A percentile compares a stretch with the other conserved stretches of the same genome.
Evolutionary conservation across 805 yeast species (phyloP).

Genomic region (Hanseniaspora lachancei): DNA sequence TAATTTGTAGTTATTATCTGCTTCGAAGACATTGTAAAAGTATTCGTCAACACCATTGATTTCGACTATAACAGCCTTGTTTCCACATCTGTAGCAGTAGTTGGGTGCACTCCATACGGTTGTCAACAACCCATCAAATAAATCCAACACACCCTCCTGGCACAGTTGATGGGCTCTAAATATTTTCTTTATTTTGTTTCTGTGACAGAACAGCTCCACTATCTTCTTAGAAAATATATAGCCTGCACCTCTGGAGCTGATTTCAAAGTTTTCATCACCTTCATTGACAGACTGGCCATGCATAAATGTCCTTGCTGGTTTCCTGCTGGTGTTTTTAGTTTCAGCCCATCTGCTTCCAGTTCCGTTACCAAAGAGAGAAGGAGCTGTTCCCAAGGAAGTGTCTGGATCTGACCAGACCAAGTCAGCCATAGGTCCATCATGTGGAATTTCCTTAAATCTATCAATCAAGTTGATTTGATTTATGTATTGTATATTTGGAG

Average conservation of each 20-base stretch:
- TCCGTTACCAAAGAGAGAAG: conserved; percentile 24
- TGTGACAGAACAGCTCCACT: conserved; percentile 68
- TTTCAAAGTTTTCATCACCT: conserved; percentile 48
- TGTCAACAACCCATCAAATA: conserved; percentile 79
- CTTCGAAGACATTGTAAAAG: conserved; percentile 85
- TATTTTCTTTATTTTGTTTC: conserved; percentile 67
- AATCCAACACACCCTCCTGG: conserved; percentile 87
- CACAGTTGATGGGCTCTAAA: conserved; percentile 93
- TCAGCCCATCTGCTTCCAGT: conserved; percentile 20
- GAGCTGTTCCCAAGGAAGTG: conserved; percentile 25
- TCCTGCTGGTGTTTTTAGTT: conserved; percentile 13
- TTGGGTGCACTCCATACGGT: conserved; percentile 99
- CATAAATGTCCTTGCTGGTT: conserved; percentile 13
- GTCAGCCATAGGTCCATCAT: conserved; percentile 99
- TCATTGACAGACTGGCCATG: background rate
- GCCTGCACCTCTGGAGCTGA: conserved; percentile 95
- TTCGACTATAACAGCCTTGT: conserved; percentile 93
- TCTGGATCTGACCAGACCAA: conserved; percentile 98
- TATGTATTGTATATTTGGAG: conserved; percentile 86
- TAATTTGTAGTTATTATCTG: conserved; percentile 79
- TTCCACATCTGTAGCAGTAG: conserved; percentile 93
- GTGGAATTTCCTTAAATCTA: conserved; percentile 89
- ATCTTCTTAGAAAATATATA: conserved; percentile 88
- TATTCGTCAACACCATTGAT: conserved; percentile 54
- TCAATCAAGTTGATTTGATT: conserved; percentile 87